phyloP scores from a whole-genome alignment of 768 basidiomycete species.

The Mrakia blollopis region DNA sequence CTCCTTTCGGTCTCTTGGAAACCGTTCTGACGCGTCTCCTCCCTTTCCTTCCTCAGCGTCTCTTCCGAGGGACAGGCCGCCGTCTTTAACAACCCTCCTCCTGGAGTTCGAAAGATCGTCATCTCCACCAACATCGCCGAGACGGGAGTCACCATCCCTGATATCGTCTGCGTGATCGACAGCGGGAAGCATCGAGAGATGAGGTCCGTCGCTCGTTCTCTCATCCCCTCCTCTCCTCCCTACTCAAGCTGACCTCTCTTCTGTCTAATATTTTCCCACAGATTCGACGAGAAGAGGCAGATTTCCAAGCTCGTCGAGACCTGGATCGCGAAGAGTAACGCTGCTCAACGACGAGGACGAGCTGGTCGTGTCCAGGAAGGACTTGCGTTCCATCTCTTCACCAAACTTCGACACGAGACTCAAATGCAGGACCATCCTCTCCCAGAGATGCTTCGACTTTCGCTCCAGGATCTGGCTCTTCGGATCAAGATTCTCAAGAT shows the following conservation, averaged over 20 bases:
- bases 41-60: constrained; percentile 45
- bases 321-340: constrained; percentile 86
- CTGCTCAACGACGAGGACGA: constrained; percentile 59
- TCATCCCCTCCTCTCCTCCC: not conserved
- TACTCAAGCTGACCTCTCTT: not conserved
- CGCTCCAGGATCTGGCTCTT: constrained; percentile 82
- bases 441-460: constrained; percentile 91
- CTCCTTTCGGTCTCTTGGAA: not conserved
- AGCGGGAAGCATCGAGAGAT: constrained; percentile 91
- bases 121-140: constrained; percentile 86
- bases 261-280: constrained; percentile 38
- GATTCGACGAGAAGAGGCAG: constrained; percentile 95
- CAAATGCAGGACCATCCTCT: constrained; percentile 76
- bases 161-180: constrained; percentile 90
- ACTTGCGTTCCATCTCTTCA: constrained; percentile 93
- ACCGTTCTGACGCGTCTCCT: not conserved
- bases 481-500: constrained; percentile 77
- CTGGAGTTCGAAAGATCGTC: constrained; percentile 83
- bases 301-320: constrained; percentile 86
- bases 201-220: constrained; percentile 53
- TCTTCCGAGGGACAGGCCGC: constrained; percentile 85
- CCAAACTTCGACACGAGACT: constrained; percentile 75
- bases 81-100: constrained; percentile 82
- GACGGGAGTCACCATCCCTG: constrained; percentile 97
- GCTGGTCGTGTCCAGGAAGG: constrained; percentile 87